These are phyloP conservation scores for Neoscytalidium dimidiatum DNA, from an alignment of 2,329 filamentous ascomycete genomes.

Conservation along the genomic window DNA sequence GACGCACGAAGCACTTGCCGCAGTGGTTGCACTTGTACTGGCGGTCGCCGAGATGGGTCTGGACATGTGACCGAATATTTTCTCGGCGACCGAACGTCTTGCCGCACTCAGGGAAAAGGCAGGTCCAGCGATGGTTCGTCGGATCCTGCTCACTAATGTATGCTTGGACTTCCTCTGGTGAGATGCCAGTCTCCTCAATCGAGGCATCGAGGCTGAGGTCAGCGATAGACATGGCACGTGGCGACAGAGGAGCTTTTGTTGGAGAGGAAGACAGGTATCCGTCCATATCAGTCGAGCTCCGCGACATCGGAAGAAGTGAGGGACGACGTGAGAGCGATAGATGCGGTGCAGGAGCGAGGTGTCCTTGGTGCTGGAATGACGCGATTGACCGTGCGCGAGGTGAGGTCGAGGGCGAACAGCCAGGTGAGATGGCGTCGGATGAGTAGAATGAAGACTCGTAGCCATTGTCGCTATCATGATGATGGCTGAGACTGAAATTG, in stretches of 20 bases:
- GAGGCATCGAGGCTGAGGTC: constrained; percentile 61
- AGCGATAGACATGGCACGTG: constrained; percentile 46
- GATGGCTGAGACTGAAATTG: constrained; percentile 39
- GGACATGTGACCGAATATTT: constrained; percentile 97
- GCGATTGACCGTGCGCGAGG: constrained; percentile 36
- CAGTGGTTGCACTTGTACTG: constrained; percentile 94
- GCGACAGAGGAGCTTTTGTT: constrained; percentile 31
- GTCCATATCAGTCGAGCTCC: constrained; percentile 28
- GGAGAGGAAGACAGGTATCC: constrained; percentile 22
- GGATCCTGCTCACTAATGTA: constrained; percentile 51
- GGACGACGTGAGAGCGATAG: constrained; percentile 35
- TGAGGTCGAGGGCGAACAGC: constrained; percentile 38
- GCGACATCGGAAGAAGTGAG: constrained; percentile 27
- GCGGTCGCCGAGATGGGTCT: constrained; percentile 94
- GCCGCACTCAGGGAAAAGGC: constrained; percentile 67
- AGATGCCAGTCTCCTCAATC: constrained; percentile 78
- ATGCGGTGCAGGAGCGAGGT: constrained; percentile 24
- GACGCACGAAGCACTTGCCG: constrained; percentile 92
- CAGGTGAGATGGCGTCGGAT: constrained; percentile 51
- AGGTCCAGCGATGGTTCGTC: constrained; percentile 48
- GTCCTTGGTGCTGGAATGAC: constrained; percentile 32
- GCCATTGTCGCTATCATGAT: constrained; percentile 44
- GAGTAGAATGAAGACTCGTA: constrained; percentile 55
- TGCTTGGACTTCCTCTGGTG: constrained; percentile 68
- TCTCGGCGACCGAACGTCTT: constrained; percentile 96